phyloP scores from a whole-genome alignment of 2,329 filamentous ascomycete genomes.

The Acarospora socialis region DNA sequence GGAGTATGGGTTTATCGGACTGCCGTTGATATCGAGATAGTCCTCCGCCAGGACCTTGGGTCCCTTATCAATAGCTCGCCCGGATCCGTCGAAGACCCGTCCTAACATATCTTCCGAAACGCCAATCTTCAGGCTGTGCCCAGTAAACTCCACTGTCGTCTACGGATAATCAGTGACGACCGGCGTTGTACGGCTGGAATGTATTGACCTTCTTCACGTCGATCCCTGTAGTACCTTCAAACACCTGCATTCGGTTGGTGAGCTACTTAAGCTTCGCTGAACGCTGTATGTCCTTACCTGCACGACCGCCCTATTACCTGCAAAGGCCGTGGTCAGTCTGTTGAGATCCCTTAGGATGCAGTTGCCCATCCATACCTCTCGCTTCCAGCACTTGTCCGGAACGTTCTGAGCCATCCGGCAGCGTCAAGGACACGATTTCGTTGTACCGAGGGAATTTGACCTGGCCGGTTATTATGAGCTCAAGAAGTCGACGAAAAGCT shows the following conservation, averaged over 20 bases:
- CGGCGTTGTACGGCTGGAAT: conserved; percentile 17
- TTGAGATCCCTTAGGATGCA: too few species aligned
- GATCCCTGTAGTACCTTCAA: conserved; percentile 91
- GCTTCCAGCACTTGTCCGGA: conserved; percentile 95
- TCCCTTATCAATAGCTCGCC: conserved; percentile 95
- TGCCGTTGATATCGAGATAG: conserved; percentile 97
- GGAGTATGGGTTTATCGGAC: conserved; percentile 95
- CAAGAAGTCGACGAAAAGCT: conserved; percentile 25
- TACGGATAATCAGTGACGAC: conserved; percentile 29
- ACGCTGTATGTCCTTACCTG: conserved; percentile 62
- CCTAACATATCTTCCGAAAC: conserved; percentile 99
- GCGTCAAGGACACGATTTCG: conserved; percentile 90
- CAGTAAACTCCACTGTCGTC: conserved; percentile 96
- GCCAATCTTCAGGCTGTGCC: conserved; percentile 93
- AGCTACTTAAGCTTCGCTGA: too few species aligned
- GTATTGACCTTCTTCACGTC: conserved; percentile 83
- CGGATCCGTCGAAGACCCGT: conserved; percentile 96
- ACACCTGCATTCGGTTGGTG: conserved; percentile 48
- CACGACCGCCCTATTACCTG: conserved; percentile 85
- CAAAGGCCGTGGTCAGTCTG: conserved; percentile 4
- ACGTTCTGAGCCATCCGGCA: conserved; percentile 86
- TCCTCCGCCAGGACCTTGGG: conserved; percentile 97
- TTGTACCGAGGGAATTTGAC: conserved; percentile 97
- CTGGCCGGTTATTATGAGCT: conserved; percentile 31
- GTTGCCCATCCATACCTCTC: conserved; percentile 66